These are phyloP conservation scores for Eimeria praecox DNA, from an alignment of 169 alveolate species.

Conservation along the genomic window DNA sequence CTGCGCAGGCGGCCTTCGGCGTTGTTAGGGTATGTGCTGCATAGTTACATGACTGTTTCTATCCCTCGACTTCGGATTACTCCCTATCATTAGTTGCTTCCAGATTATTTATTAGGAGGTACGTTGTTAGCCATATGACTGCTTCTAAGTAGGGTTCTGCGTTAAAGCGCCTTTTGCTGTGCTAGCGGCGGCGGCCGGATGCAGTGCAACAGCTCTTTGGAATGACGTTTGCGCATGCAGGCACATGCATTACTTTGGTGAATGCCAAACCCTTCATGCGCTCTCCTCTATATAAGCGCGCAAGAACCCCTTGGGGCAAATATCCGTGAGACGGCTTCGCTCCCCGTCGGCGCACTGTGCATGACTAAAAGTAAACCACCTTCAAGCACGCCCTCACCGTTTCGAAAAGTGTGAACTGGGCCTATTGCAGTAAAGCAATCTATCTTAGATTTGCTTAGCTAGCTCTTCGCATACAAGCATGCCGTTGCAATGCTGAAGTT, in stretches of 20 bases:
- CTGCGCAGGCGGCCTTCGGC: background rate
- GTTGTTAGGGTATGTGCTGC: background rate
- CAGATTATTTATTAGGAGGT: background rate
- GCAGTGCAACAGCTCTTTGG: background rate
- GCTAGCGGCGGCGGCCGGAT: background rate
- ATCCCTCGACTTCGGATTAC: background rate
- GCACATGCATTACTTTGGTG: background rate
- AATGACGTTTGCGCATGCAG: background rate
- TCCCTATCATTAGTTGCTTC: background rate
- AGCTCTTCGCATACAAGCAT: background rate
- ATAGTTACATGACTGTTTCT: background rate
- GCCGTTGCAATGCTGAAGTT: background rate
- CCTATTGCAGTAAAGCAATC: background rate
- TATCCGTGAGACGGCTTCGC: background rate
- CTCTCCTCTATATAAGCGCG: background rate
- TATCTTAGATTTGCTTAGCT: too few relatives aligned
- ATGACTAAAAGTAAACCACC: background rate
- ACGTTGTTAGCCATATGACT: background rate
- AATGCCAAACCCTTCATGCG: background rate
- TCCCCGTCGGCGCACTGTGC: background rate
- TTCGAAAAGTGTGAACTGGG: background rate
- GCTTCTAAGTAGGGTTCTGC: background rate
- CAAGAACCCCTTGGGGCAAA: background rate
- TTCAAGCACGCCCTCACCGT: background rate
- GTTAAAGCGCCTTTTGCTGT: background rate